Percentiles rank a stretch among this genome's conserved stretches.
These are phyloP conservation scores for Daldinia vernicosa DNA, from an alignment of 495 filamentous ascomycete species.

Conservation along the genomic window DNA sequence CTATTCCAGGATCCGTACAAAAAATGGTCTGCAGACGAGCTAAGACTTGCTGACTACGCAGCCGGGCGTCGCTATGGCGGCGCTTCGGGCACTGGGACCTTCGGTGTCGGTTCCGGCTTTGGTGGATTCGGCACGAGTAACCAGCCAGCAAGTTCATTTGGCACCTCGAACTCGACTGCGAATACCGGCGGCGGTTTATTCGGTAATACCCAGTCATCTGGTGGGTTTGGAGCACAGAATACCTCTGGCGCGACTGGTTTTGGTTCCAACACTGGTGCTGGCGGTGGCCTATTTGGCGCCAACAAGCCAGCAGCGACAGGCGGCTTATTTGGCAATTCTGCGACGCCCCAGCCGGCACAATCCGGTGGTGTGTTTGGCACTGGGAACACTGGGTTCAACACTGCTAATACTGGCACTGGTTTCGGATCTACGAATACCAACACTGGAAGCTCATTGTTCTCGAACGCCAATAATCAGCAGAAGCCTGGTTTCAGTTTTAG, in stretches of 20 bases:
- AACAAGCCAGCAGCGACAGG: conserved; percentile 54
- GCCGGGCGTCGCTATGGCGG: conserved; percentile 86
- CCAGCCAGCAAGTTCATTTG: conserved; percentile 51
- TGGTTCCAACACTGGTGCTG: conserved; percentile 44
- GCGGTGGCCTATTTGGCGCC: conserved; percentile 59
- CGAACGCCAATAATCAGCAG: conserved; percentile 39
- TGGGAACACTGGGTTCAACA: conserved; percentile 45
- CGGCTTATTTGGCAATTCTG: conserved; percentile 57
- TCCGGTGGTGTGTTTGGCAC: conserved; percentile 63
- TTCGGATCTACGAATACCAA: conserved; percentile 45
- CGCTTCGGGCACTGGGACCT: conserved; percentile 80
- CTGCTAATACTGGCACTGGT: conserved; percentile 43
- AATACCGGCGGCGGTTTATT: conserved; percentile 60
- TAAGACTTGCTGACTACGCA: conserved; percentile 88
- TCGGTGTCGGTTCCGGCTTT: conserved; percentile 74
- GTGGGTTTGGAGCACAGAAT: conserved; percentile 62
- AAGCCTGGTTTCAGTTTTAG: conserved; percentile 50
- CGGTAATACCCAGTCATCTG: conserved; percentile 57
- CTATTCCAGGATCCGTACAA: conserved; percentile 85
- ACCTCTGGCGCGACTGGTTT: conserved; percentile 56
- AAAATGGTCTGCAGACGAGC: conserved; percentile 89
- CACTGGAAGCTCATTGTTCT: conserved; percentile 46
- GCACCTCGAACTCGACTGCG: conserved; percentile 49
- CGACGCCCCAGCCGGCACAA: conserved; percentile 52
- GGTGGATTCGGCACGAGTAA: conserved; percentile 57